Conservation (phyloP, 2,329 filamentous ascomycete genomes). For the Pseudogymnoascus sp. region DNA sequence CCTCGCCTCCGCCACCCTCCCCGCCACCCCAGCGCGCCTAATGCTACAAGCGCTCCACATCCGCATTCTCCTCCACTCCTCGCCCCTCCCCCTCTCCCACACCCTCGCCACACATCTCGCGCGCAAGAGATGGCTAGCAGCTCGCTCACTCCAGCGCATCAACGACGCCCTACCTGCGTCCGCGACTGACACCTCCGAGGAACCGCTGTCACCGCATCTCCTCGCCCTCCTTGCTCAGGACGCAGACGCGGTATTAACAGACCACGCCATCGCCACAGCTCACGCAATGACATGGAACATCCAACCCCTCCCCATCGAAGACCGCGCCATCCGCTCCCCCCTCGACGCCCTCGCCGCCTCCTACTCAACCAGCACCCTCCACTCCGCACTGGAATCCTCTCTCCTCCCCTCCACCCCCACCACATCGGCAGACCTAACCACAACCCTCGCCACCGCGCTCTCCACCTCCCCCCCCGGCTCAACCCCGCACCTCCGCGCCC, state of each 20-base stretch:
- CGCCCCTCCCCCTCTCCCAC: conserved; percentile 58
- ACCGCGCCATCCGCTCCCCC: conserved; percentile 74
- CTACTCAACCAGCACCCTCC: conserved; percentile 71
- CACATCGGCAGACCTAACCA: conserved; percentile 33
- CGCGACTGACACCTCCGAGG: conserved; percentile 37
- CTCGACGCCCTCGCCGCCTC: conserved; percentile 87
- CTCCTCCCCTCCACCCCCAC: conserved; percentile 35
- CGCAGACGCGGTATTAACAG: conserved; percentile 72
- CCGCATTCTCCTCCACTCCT: conserved; percentile 69
- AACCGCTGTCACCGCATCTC: conserved; percentile 68
- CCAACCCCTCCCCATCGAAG: conserved; percentile 58
- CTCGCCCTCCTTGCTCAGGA: conserved; percentile 67
- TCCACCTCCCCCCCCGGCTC: conserved; percentile 71
- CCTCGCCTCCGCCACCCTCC: conserved; percentile 78
- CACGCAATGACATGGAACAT: conserved; percentile 88
- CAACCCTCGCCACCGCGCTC: conserved; percentile 49
- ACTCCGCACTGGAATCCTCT: conserved; percentile 57
- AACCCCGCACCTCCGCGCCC: conserved; percentile 53
- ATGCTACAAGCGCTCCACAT: conserved; percentile 92
- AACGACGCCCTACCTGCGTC: conserved; percentile 29
- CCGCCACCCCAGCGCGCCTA: conserved; percentile 69
- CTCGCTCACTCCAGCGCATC: conserved; percentile 54
- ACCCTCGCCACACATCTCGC: conserved; percentile 66
- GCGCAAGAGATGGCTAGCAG: conserved; percentile 71
- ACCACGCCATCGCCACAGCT: conserved; percentile 71